phyloP scores from a whole-genome alignment of 352 stramenopile genomes.

The Phytophthora pseudosyringae region DNA sequence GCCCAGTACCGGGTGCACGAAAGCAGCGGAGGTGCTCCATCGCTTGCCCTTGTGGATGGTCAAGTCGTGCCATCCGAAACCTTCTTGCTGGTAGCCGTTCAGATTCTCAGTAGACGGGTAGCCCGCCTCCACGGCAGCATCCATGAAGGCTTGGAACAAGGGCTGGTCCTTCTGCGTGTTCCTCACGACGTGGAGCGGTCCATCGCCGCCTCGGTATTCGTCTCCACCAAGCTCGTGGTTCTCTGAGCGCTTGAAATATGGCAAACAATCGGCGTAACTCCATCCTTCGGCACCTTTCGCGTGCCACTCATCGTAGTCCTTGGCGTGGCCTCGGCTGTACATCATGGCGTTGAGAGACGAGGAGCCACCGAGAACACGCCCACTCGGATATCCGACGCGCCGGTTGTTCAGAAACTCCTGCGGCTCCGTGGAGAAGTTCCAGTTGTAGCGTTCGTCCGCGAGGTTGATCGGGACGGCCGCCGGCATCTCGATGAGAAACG shows the following conservation, averaged over 20 bases:
- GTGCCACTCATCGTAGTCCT: slow-evolving; percentile 89
- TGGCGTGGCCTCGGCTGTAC: slow-evolving; percentile 85
- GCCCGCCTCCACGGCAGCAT: slow-evolving; percentile 76
- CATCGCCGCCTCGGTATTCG: slow-evolving; percentile 76
- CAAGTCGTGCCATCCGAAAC: slow-evolving; percentile 88
- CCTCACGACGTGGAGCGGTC: slow-evolving; percentile 70
- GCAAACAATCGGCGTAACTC: slow-evolving; percentile 85
- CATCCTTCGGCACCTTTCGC: slow-evolving; percentile 66
- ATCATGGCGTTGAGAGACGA: slow-evolving; percentile 91
- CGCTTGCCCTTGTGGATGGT: slow-evolving; percentile 80
- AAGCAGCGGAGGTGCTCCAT: slow-evolving; percentile 69
- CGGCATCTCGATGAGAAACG: slow-evolving; percentile 89
- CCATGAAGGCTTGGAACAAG: slow-evolving; percentile 87
- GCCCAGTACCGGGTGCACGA: slow-evolving; percentile 63
- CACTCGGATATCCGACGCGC: slow-evolving; percentile 75
- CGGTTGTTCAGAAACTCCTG: slow-evolving; percentile 84
- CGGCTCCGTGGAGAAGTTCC: slow-evolving; percentile 82
- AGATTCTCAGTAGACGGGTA: slow-evolving; percentile 85
- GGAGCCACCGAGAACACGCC: slow-evolving; percentile 85
- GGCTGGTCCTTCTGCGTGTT: slow-evolving; percentile 72
- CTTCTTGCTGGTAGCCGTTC: slow-evolving; percentile 89
- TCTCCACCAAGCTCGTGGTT: slow-evolving; percentile 69
- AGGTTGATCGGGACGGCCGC: slow-evolving; percentile 86
- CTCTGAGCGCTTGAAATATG: slow-evolving; percentile 87
- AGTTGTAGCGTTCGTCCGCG: slow-evolving; percentile 86